These are phyloP conservation scores for Cyphellophora attinorum DNA, from an alignment of 2,329 filamentous ascomycete genomes.

Conservation along the genomic window DNA sequence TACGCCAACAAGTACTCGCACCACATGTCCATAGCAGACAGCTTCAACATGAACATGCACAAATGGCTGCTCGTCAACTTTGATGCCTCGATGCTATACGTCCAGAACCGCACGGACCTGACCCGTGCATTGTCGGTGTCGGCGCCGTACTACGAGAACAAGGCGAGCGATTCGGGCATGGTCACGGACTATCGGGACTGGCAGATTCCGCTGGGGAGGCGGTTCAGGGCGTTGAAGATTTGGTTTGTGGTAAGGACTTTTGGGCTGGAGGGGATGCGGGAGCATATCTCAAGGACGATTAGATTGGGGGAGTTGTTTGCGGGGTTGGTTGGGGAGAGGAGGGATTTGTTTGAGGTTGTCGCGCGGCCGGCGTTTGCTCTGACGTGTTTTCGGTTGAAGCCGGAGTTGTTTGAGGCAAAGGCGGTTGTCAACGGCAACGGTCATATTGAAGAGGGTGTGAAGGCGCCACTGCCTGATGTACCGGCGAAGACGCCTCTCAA, in stretches of 20 bases:
- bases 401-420: conserved; percentile 18
- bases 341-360: conserved; percentile 67
- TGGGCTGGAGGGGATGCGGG: conserved; percentile 65
- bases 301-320: conserved; percentile 62
- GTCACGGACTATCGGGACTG: conserved; percentile 96
- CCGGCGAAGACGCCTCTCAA: too few species aligned
- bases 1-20: conserved; percentile 47
- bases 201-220: conserved; percentile 85
- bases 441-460: not conserved
- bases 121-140: conserved; percentile 69
- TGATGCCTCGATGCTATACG: conserved; percentile 71
- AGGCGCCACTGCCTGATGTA: too few species aligned
- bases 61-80: conserved; percentile 97
- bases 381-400: conserved; percentile 61
- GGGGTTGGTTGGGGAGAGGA: conserved; percentile 38
- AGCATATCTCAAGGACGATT: conserved; percentile 62
- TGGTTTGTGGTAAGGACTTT: conserved; percentile 89
- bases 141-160: conserved; percentile 73
- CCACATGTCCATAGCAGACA: conserved; percentile 53
- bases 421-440: not conserved
- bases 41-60: conserved; percentile 92
- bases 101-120: conserved; percentile 66
- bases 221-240: conserved; percentile 83
- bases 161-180: conserved; percentile 67
- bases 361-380: conserved; percentile 68